These are phyloP conservation scores for Coemansia sp. DNA, from an alignment of 192 early-diverging fungal species.

Conservation along the genomic window DNA sequence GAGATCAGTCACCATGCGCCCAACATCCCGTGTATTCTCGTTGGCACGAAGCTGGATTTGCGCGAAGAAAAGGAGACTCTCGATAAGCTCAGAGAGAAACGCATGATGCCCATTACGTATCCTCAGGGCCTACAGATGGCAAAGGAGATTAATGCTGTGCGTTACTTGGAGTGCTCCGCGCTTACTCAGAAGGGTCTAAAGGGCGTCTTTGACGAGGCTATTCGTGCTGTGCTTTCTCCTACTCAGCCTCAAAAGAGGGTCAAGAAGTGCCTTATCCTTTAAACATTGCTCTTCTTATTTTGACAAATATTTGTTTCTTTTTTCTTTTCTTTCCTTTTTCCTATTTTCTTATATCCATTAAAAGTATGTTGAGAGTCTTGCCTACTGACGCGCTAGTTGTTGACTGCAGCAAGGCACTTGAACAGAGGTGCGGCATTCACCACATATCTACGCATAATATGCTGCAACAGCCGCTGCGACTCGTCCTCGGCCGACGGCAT, in stretches of 20 bases:
- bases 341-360: neutral
- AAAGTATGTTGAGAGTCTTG: neutral
- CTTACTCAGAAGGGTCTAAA: conserved; percentile 97
- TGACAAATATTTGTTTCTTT: conserved; percentile 10
- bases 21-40: conserved; percentile 88
- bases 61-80: conserved; percentile 93
- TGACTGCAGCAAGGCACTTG: conserved; percentile 5
- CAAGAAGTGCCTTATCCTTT: conserved; percentile 81
- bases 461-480: conserved; percentile 26
- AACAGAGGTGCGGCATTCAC: conserved; percentile 36
- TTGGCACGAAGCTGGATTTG: conserved; percentile 97
- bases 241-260: conserved; percentile 63
- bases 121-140: conserved; percentile 86
- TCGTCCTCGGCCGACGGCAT: conserved; percentile 41
- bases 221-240: conserved; percentile 88
- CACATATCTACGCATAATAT: conserved; percentile 41
- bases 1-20: conserved; percentile 97
- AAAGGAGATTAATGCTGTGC: conserved; percentile 88
- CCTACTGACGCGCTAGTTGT: neutral
- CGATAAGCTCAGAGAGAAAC: conserved; percentile 84
- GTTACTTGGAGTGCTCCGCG: conserved; percentile 97
- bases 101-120: conserved; percentile 87
- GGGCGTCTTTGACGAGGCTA: conserved; percentile 99
- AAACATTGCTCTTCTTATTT: conserved; percentile 27
- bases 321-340: conserved; percentile 8